Evolutionary conservation across 1,139 yeast genomes (phyloP).

Genomic region (Lodderomyces orthopsilosis): DNA sequence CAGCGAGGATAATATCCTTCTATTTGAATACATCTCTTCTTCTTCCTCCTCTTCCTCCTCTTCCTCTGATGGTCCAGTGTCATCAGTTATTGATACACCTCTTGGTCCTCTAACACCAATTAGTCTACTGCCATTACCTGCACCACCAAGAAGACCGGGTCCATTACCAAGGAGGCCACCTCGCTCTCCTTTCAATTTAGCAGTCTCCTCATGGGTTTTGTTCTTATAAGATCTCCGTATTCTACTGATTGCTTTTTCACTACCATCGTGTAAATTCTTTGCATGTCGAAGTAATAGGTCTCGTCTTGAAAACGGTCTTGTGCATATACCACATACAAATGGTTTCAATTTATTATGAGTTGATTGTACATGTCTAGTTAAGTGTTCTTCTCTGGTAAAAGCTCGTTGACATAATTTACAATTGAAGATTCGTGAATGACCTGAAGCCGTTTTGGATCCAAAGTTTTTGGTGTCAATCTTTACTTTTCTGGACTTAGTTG

Average conservation of each 20-base stretch:
- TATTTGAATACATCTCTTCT: not conserved
- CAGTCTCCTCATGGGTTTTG: slow-evolving; percentile 9
- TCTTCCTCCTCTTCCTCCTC: not conserved
- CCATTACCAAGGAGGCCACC: not conserved
- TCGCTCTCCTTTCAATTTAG: not conserved
- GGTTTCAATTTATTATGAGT: slow-evolving; percentile 50
- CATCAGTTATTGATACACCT: slow-evolving; percentile 2
- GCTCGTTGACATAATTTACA: slow-evolving; percentile 46
- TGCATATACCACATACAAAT: slow-evolving; percentile 87
- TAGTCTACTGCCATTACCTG: slow-evolving; percentile 4
- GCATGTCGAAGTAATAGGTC: slow-evolving; percentile 91
- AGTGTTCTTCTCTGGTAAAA: slow-evolving; percentile 48
- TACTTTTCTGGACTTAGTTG: not conserved
- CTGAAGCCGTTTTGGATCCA: slow-evolving; percentile 46
- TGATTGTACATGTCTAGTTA: slow-evolving; percentile 43
- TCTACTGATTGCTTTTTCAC: slow-evolving; percentile 45
- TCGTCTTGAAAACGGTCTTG: slow-evolving; percentile 88
- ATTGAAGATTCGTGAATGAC: slow-evolving; percentile 43
- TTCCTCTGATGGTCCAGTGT: slow-evolving; percentile 1
- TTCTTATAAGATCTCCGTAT: slow-evolving; percentile 40
- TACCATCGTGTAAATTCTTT: slow-evolving; percentile 83
- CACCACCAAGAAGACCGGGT: not conserved
- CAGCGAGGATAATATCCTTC: not conserved
- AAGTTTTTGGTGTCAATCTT: slow-evolving; percentile 15
- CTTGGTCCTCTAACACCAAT: not conserved